Evolutionary conservation across 768 basidiomycete genomes (phyloP).

Genomic region (Baorangia bicolor): DNA sequence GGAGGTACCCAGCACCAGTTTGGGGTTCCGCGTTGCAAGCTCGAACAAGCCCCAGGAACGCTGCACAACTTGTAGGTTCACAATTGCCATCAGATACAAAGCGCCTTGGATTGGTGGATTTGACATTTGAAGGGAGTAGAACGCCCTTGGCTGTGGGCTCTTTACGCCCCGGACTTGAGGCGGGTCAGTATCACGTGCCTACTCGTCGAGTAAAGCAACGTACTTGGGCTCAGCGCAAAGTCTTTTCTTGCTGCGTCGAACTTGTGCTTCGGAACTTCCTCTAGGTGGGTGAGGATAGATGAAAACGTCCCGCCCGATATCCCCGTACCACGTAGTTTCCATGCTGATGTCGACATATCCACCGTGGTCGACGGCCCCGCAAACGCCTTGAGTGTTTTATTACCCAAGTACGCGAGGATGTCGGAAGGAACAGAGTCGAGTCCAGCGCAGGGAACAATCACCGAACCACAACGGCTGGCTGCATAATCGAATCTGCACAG

Average conservation of each 20-base stretch:
- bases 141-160: constrained; percentile 27
- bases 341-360: constrained; percentile 57
- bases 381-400: constrained; percentile 59
- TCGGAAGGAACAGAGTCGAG: constrained; percentile 82
- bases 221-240: constrained; percentile 47
- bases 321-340: constrained; percentile 31
- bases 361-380: constrained; percentile 38
- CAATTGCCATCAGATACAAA: constrained; percentile 43
- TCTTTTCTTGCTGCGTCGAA: constrained; percentile 30
- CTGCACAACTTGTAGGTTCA: constrained; percentile 51
- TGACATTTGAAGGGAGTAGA: constrained; percentile 39
- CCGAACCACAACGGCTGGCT: constrained; percentile 66
- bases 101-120: constrained; percentile 37
- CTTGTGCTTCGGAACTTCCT: constrained; percentile 35
- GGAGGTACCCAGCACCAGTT: constrained; percentile 12
- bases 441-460: constrained; percentile 79
- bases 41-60: constrained; percentile 56
- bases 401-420: constrained; percentile 62
- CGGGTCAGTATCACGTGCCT: constrained; percentile 1
- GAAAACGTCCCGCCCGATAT: constrained; percentile 40
- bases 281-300: constrained; percentile 32
- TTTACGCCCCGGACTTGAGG: constrained; percentile 33
- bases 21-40: constrained; percentile 23
- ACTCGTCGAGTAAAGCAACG: constrained; percentile 2
- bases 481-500: constrained; percentile 61